A percentile compares a stretch with the other conserved stretches of the same genome.
Conservation (phyloP, 2,329 filamentous ascomycete genomes). For the Ophiocordyceps camponoti-floridani region DNA sequence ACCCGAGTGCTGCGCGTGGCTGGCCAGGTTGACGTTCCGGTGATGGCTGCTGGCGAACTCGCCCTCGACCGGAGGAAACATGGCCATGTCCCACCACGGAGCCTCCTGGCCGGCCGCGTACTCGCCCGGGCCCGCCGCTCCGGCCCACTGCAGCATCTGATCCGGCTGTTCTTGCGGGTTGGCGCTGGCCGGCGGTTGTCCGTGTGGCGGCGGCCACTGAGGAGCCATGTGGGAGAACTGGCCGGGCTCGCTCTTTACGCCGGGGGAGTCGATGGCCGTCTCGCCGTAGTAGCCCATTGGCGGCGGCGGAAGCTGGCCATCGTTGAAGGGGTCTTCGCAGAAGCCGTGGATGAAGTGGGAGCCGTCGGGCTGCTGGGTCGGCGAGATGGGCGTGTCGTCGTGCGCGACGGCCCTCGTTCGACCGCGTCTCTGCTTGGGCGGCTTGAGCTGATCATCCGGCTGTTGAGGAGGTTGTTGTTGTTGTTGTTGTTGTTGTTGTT, state of each 20-base stretch:
- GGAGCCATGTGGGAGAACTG: constrained; percentile 8
- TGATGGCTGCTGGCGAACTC: constrained; percentile 14
- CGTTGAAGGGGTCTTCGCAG: constrained; percentile 20
- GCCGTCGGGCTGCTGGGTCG: constrained; percentile 8
- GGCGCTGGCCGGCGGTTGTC: neutral
- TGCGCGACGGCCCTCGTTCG: constrained; percentile 6
- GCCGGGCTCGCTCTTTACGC: constrained; percentile 13
- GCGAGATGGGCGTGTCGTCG: constrained; percentile 6
- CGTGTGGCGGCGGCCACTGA: constrained; percentile 3
- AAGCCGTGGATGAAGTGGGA: constrained; percentile 16
- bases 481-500: constrained; percentile 3
- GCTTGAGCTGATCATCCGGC: constrained; percentile 15
- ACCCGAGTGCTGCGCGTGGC: constrained; percentile 21
- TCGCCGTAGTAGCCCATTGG: constrained; percentile 13
- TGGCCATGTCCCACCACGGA: constrained; percentile 15
- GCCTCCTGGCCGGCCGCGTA: constrained; percentile 8
- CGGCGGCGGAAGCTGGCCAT: constrained; percentile 10
- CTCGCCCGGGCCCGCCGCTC: constrained; percentile 6
- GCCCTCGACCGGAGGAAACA: constrained; percentile 10
- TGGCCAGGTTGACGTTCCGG: constrained; percentile 19
- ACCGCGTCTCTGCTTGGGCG: constrained; percentile 14
- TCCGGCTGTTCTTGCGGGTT: too few relatives aligned
- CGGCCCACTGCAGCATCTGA: constrained; percentile 6
- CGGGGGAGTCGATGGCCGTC: constrained; percentile 17
- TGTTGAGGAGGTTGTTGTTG: too few relatives aligned